These are phyloP conservation scores for Phanerochaete carnosa DNA, from an alignment of 768 basidiomycete genomes.

Conservation along the genomic window DNA sequence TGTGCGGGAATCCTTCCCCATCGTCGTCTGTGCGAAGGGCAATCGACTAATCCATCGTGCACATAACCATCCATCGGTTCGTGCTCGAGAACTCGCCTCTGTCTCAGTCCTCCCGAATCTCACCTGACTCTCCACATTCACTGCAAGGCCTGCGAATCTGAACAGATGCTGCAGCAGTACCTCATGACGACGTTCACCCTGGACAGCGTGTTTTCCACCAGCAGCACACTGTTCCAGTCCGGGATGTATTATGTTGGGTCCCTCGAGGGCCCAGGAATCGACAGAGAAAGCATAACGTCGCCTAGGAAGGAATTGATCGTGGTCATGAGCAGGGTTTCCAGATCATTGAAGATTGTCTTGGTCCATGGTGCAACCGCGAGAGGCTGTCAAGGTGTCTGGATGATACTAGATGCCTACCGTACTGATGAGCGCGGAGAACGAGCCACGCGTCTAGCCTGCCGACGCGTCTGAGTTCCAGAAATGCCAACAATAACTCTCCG, in stretches of 20 bases:
- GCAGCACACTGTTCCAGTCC: slow-evolving; percentile 66
- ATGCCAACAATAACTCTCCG: no score
- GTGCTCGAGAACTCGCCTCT: no score
- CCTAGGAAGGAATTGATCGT: slow-evolving; percentile 28
- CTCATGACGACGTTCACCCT: slow-evolving; percentile 45
- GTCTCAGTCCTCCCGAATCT: no score
- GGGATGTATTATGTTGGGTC: slow-evolving; percentile 50
- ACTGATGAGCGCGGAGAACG: neutral
- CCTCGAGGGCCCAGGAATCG: slow-evolving; percentile 27
- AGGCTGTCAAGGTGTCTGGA: neutral
- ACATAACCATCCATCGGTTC: no score
- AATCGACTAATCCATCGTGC: no score
- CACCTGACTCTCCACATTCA: no score
- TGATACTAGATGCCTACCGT: neutral
- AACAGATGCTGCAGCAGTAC: neutral
- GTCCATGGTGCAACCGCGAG: slow-evolving; percentile 16
- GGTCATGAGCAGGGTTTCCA: slow-evolving; percentile 29
- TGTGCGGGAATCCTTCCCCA: no score
- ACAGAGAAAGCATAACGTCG: slow-evolving; percentile 28
- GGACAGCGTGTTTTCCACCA: slow-evolving; percentile 63
- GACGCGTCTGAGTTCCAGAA: neutral
- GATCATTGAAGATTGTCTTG: slow-evolving; percentile 21
- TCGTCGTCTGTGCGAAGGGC: no score
- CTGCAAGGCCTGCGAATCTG: no score
- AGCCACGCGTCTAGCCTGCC: neutral